phyloP scores from a whole-genome alignment of 768 basidiomycete genomes.

The Sarcodon sp. region DNA sequence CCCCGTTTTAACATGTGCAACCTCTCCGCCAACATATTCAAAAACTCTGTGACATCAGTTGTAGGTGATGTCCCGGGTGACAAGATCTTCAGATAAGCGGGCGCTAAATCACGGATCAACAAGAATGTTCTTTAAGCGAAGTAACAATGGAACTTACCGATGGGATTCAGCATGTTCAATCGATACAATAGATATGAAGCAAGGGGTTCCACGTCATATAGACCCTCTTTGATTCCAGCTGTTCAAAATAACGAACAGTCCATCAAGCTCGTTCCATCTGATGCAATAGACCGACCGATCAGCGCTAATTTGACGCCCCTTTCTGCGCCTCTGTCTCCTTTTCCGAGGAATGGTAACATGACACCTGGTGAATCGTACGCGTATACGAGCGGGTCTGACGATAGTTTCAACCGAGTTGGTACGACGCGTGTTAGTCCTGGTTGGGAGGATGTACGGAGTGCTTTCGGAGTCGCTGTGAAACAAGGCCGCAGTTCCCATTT shows the following conservation, averaged over 20 bases:
- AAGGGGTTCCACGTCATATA: constrained; percentile 77
- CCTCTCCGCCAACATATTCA: constrained; percentile 54
- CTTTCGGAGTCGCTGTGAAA: constrained; percentile 64
- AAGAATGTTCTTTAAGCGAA: background rate
- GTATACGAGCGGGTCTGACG: constrained; percentile 72
- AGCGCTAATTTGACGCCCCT: constrained; percentile 86
- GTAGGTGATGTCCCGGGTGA: constrained; percentile 26
- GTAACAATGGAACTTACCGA: constrained; percentile 31
- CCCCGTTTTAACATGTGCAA: constrained; percentile 79
- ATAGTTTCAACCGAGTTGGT: constrained; percentile 82
- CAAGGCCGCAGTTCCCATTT: background rate
- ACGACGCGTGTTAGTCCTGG: constrained; percentile 86
- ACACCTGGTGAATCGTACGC: constrained; percentile 95
- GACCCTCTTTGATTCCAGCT: constrained; percentile 91
- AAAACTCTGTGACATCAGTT: constrained; percentile 49
- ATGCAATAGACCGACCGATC: constrained; percentile 42
- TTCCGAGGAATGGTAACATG: constrained; percentile 91
- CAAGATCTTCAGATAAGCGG: constrained; percentile 56
- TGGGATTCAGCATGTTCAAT: constrained; percentile 66
- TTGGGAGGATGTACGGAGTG: constrained; percentile 76
- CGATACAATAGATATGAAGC: constrained; percentile 81
- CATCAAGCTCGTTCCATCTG: background rate
- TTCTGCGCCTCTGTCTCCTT: constrained; percentile 77
- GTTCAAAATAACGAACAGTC: constrained; percentile 4
- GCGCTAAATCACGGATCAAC: constrained; percentile 26